Conservation (phyloP, 306 rosid genomes). For the Gleditsia sinensis region DNA sequence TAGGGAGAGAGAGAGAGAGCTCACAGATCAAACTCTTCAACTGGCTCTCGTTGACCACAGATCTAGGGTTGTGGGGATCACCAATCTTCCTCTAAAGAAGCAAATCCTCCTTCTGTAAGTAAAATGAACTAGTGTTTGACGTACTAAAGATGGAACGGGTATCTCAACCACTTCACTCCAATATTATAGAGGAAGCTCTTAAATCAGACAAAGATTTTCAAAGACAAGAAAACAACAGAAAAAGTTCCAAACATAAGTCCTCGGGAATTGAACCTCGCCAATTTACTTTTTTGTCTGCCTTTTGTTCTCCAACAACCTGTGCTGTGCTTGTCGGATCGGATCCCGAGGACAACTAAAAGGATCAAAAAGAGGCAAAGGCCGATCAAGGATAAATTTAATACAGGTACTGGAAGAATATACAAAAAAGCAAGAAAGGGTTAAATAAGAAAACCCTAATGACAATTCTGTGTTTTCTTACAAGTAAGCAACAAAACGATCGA, state of each 20-base stretch:
- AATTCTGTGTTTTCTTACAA: neutral
- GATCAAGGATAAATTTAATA: no score
- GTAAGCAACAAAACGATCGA: neutral
- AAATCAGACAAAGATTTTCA: constrained; percentile 48
- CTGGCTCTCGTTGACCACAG: constrained; percentile 7
- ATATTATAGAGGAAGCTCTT: neutral
- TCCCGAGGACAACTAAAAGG: constrained; percentile 55
- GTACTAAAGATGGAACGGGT: neutral
- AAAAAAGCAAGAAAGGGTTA: constrained; percentile 38
- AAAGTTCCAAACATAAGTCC: constrained; percentile 23
- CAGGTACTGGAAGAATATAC: neutral
- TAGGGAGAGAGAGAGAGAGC: constrained; percentile 28
- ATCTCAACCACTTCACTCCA: no score
- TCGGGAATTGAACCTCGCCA: constrained; percentile 47
- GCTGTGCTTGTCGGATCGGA: constrained; percentile 51
- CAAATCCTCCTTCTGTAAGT: neutral
- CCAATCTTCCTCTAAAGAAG: constrained; percentile 27
- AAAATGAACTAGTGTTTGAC: neutral
- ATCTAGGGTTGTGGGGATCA: constrained; percentile 34
- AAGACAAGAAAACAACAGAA: neutral
- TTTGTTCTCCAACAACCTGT: constrained; percentile 27
- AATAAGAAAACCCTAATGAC: constrained; percentile 51
- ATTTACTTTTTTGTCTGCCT: constrained; percentile 22
- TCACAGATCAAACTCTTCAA: constrained; percentile 45
- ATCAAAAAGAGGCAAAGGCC: constrained; percentile 4